Conservation (phyloP, 805 yeast genomes). For the Yarrowia divulgata region DNA sequence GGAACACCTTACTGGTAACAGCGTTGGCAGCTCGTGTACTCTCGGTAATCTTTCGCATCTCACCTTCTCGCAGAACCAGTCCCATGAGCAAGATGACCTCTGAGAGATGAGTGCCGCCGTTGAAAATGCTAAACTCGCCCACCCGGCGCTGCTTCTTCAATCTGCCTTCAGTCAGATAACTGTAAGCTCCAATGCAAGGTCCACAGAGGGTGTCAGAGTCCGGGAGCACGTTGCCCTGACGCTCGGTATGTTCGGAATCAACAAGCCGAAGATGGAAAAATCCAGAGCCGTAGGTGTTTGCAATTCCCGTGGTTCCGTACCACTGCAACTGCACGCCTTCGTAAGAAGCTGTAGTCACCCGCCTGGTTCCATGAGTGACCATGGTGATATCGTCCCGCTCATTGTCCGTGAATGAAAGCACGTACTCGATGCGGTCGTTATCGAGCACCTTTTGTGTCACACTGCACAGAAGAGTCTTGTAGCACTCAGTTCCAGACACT, state of each 20-base stretch:
- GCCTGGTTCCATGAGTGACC: conserved; percentile 35
- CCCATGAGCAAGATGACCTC: conserved; percentile 32
- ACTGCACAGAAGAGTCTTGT: conserved; percentile 24
- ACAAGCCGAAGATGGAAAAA: conserved; percentile 28
- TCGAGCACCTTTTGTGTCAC: conserved; percentile 33
- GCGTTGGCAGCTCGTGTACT: conserved; percentile 19
- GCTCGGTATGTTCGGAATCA: conserved; percentile 20
- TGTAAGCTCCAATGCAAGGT: conserved; percentile 37
- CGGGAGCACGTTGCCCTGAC: conserved; percentile 22
- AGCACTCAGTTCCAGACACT: conserved; percentile 6
- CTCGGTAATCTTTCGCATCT: conserved; percentile 37
- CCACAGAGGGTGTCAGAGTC: conserved; percentile 33
- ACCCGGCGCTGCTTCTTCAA: conserved; percentile 31
- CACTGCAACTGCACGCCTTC: conserved; percentile 29
- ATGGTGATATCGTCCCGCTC: conserved; percentile 25
- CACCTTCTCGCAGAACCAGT: conserved; percentile 30
- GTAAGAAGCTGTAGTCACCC: conserved; percentile 30
- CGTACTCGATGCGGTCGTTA: conserved; percentile 21
- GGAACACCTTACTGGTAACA: conserved; percentile 3
- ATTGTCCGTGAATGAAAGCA: not conserved
- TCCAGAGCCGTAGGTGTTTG: conserved; percentile 34
- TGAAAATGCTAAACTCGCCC: conserved; percentile 34
- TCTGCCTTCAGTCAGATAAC: conserved; percentile 26
- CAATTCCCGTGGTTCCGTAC: conserved; percentile 38
- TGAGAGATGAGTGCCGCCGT: conserved; percentile 31